Percentiles rank a stretch among this genome's conserved stretches.
Evolutionary conservation across 306 rosid species (phyloP).

Genomic region (Gleditsia sinensis): DNA sequence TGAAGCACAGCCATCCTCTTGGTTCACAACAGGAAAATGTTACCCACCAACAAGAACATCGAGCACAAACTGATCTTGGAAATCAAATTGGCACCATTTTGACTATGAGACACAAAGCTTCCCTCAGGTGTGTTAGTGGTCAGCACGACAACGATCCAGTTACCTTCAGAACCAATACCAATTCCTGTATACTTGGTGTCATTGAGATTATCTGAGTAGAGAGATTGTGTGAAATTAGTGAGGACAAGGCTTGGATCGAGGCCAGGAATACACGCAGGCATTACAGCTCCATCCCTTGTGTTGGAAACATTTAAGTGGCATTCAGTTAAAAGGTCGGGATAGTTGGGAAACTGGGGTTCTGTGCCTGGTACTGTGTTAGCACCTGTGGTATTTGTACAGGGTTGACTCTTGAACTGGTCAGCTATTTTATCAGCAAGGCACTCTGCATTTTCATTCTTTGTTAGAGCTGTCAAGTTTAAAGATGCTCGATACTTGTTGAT

Average conservation of each 20-base stretch:
- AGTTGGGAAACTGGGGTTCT: constrained; percentile 76
- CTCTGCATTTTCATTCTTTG: constrained; percentile 67
- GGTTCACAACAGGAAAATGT: constrained; percentile 50
- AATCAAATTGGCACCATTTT: constrained; percentile 46
- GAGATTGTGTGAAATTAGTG: constrained; percentile 77
- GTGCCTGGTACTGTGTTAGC: constrained; percentile 90
- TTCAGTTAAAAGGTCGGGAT: constrained; percentile 62
- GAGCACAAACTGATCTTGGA: constrained; percentile 48
- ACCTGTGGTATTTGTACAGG: constrained; percentile 89
- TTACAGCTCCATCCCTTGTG: constrained; percentile 69
- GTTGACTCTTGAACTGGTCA: constrained; percentile 75
- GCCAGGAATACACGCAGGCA: constrained; percentile 89
- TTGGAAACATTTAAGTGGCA: constrained; percentile 73
- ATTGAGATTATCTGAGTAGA: constrained; percentile 68
- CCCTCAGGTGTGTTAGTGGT: constrained; percentile 76
- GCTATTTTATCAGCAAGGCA: constrained; percentile 82
- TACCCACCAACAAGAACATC: constrained; percentile 49
- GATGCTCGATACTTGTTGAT: constrained; percentile 69
- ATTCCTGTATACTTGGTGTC: constrained; percentile 69
- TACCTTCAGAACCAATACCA: constrained; percentile 75
- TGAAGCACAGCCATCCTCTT: constrained; percentile 35
- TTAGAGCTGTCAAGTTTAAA: constrained; percentile 58
- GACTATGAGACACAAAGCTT: constrained; percentile 52
- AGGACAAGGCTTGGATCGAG: constrained; percentile 62
- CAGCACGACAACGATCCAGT: constrained; percentile 83